Conservation (phyloP, 129 eudicot genomes). For the Ambrosia trifida region DNA sequence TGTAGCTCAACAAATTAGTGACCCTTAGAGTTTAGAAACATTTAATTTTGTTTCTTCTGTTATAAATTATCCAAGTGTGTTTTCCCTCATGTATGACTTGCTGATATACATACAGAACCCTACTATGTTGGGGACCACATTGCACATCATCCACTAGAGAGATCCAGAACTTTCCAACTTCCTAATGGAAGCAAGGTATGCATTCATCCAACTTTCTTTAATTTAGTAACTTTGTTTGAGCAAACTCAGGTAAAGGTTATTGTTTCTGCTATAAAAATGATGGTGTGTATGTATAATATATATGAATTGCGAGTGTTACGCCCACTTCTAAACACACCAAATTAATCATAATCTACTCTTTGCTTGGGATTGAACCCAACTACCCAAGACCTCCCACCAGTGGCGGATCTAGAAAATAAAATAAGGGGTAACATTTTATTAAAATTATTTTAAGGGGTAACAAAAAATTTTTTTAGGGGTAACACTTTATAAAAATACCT, state of each 20-base stretch:
- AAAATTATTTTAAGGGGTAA: too few species aligned
- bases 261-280: background rate
- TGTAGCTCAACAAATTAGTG: background rate
- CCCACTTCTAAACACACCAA: too few species aligned
- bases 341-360: too few species aligned
- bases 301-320: too few species aligned
- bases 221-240: slow-evolving; percentile 7
- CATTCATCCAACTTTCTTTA: slow-evolving; percentile 11
- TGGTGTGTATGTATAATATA: background rate
- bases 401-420: too few species aligned
- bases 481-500: too few species aligned
- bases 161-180: slow-evolving; percentile 33
- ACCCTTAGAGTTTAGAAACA: background rate
- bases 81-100: slow-evolving; percentile 18
- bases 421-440: too few species aligned
- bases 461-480: too few species aligned
- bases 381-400: too few species aligned
- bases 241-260: background rate
- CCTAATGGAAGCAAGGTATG: slow-evolving; percentile 51
- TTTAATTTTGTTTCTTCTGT: background rate
- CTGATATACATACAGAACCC: slow-evolving; percentile 44
- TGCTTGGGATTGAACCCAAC: too few species aligned
- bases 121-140: slow-evolving; percentile 41
- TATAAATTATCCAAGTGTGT: background rate
- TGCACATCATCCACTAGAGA: slow-evolving; percentile 36